These are phyloP conservation scores for Aurantiochytrium sp. DNA, from an alignment of 108 stramenopile genomes.

Conservation along the genomic window DNA sequence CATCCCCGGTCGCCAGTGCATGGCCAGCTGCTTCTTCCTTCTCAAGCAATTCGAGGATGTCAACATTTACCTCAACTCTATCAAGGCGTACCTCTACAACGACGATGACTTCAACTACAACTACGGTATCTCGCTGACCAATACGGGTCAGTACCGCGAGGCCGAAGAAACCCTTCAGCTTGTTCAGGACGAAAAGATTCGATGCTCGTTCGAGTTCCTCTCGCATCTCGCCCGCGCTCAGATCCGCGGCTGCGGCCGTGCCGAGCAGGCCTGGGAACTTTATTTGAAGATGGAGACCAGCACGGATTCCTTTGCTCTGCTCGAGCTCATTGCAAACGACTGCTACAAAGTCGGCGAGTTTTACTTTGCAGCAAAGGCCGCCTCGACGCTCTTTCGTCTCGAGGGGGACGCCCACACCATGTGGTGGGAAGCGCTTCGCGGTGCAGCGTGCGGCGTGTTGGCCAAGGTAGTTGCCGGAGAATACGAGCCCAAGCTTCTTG, in stretches of 20 bases:
- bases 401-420: conserved; percentile 61
- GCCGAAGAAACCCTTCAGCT: conserved; percentile 57
- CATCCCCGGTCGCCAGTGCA: conserved; percentile 77
- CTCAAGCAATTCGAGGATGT: conserved; percentile 66
- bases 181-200: conserved; percentile 54
- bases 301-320: conserved; percentile 54
- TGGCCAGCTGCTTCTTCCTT: conserved; percentile 70
- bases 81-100: conserved; percentile 63
- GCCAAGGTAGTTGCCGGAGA: conserved; percentile 55
- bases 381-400: conserved; percentile 59
- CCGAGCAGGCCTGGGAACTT: conserved; percentile 70
- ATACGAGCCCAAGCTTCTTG: conserved; percentile 50
- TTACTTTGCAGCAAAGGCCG: conserved; percentile 38
- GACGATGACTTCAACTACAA: conserved; percentile 83
- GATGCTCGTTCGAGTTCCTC: background rate
- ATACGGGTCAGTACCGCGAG: conserved; percentile 52
- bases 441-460: conserved; percentile 69
- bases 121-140: conserved; percentile 59
- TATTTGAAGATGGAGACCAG: conserved; percentile 66
- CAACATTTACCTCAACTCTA: conserved; percentile 63
- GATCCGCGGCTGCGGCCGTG: conserved; percentile 59
- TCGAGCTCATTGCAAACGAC: conserved; percentile 76
- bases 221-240: conserved; percentile 47
- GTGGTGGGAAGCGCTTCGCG: conserved; percentile 71
- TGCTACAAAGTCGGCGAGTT: conserved; percentile 54